Evolutionary conservation across 108 stramenopile genomes (phyloP).

Genomic region (Nannochloropsis salina): DNA sequence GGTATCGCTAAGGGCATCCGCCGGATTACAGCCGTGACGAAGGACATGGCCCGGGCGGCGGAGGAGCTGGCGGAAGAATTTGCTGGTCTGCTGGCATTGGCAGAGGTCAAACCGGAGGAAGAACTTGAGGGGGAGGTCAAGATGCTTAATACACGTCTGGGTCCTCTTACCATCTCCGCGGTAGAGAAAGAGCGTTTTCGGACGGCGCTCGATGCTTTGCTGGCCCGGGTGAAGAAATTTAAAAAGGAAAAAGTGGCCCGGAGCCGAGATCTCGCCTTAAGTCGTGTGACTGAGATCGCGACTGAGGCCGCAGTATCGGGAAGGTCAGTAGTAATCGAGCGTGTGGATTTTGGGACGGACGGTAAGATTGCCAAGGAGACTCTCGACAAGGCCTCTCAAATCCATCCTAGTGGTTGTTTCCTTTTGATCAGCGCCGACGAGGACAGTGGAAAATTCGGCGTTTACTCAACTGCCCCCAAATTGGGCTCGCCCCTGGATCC

Average conservation of each 20-base stretch:
- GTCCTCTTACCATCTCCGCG: conserved; percentile 64
- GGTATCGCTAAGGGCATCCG: conserved; percentile 98
- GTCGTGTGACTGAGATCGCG: not conserved
- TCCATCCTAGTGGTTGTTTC: conserved; percentile 71
- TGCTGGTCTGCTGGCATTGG: conserved; percentile 56
- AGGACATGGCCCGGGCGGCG: conserved; percentile 72
- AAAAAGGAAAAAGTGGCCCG: conserved; percentile 62
- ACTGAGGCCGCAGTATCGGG: conserved; percentile 56
- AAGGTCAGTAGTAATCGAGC: conserved; percentile 66
- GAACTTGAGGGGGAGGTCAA: conserved; percentile 28
- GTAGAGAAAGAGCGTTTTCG: conserved; percentile 64
- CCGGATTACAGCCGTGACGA: conserved; percentile 84
- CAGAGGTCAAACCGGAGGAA: conserved; percentile 27
- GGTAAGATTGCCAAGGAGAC: conserved; percentile 79
- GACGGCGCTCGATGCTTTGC: conserved; percentile 62
- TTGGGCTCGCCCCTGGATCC: conserved; percentile 71
- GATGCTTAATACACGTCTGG: conserved; percentile 40
- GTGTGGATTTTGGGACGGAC: conserved; percentile 82
- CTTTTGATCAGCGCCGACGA: conserved; percentile 69
- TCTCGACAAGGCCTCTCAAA: conserved; percentile 69
- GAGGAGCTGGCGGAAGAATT: conserved; percentile 67
- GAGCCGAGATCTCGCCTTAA: conserved; percentile 32
- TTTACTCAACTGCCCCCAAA: conserved; percentile 64
- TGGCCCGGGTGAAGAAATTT: conserved; percentile 62
- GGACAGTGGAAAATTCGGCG: conserved; percentile 63